phyloP scores from a whole-genome alignment of 306 rosid genomes.

The Arachis hypogaea region DNA sequence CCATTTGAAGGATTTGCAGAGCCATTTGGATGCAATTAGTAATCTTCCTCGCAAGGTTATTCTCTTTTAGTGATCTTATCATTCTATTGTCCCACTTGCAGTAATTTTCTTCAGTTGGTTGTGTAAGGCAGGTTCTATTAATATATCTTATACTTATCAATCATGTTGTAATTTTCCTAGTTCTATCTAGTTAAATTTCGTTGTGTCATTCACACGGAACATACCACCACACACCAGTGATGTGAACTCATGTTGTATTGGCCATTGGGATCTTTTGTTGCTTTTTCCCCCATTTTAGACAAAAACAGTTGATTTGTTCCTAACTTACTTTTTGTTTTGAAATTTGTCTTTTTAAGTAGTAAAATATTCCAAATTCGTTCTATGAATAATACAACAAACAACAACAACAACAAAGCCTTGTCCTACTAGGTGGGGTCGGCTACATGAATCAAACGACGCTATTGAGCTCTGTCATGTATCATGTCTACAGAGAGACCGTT shows the following conservation, averaged over 20 bases:
- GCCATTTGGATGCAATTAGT: conserved; percentile 84
- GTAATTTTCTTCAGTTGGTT: conserved; percentile 33
- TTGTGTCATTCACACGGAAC: neutral
- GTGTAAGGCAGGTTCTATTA: conserved; percentile 23
- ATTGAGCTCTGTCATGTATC: no score
- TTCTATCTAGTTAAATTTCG: conserved; percentile 9
- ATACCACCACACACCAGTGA: neutral
- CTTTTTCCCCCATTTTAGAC: neutral
- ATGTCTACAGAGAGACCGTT: no score
- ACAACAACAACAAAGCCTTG: no score
- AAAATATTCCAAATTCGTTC: no score
- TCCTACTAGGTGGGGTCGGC: no score
- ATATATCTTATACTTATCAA: conserved; percentile 31
- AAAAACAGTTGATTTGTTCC: no score
- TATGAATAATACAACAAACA: no score
- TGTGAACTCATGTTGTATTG: conserved; percentile 24
- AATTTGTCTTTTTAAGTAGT: no score
- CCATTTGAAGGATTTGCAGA: conserved; percentile 79
- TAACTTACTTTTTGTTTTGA: no score
- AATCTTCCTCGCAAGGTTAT: conserved; percentile 88
- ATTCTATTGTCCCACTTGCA: conserved; percentile 31
- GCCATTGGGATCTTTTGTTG: conserved; percentile 16
- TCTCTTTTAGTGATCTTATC: conserved; percentile 36
- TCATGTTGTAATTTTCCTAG: conserved; percentile 17
- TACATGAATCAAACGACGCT: no score